Evolutionary conservation across 148 eudicot species (phyloP).

Genomic region (Rhododendron henanense): DNA sequence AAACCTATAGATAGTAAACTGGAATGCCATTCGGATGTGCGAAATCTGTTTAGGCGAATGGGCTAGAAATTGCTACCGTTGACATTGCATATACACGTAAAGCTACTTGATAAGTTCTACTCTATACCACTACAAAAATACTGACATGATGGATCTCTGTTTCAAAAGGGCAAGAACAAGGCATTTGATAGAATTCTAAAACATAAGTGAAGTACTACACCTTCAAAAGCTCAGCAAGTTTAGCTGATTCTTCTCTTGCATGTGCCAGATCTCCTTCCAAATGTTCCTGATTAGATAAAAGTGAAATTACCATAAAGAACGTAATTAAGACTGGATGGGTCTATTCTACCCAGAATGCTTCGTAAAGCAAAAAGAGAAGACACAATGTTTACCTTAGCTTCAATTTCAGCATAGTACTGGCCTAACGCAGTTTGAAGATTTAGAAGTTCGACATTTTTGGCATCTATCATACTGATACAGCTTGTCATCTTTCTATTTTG

Average conservation of each 20-base stretch:
- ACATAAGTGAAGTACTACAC: constrained; percentile 24
- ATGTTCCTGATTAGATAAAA: constrained; percentile 53
- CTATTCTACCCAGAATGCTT: neutral
- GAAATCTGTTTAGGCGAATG: neutral
- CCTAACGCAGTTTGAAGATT: constrained; percentile 98
- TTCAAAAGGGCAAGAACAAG: neutral
- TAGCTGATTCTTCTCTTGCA: constrained; percentile 69
- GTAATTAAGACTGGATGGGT: neutral
- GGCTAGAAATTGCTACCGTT: neutral
- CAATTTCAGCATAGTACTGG: constrained; percentile 95
- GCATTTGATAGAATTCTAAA: neutral
- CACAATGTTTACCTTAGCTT: constrained; percentile 71
- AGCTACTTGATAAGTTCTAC: neutral
- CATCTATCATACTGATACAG: constrained; percentile 61
- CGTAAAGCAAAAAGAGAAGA: neutral
- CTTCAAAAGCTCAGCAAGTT: constrained; percentile 63
- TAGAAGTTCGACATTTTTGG: constrained; percentile 78
- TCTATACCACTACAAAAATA: neutral
- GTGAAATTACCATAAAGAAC: neutral
- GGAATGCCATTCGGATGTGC: neutral
- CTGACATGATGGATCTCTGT: neutral
- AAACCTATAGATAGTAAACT: neutral
- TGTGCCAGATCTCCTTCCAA: constrained; percentile 61
- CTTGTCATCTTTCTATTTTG: constrained; percentile 64
- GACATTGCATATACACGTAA: neutral